Evolutionary conservation across 1,284 basidiomycete species (phyloP), one percentile per base, ranked within the genome.

Genomic region (Cryptococcus floricola): DNA sequence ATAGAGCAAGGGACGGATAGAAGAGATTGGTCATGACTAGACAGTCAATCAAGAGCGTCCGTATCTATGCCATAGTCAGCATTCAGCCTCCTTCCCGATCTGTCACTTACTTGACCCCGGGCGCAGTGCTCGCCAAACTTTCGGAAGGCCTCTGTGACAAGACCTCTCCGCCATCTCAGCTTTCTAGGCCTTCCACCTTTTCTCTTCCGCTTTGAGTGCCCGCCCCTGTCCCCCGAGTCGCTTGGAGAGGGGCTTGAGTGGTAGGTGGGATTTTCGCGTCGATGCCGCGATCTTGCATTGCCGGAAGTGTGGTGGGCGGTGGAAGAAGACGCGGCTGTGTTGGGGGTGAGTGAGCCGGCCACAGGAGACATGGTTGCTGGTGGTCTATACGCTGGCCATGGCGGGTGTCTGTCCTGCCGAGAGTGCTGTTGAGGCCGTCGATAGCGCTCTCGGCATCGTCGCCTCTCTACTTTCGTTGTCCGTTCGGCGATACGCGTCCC

Each of bases 21-120:
- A 95, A 90, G 50, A 98, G 85, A 42, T 90, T 92, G 47, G 93
- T 95, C 79, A 98, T 97, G 68, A 98, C 90, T 58, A 97, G 83
- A 57, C 89, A 88, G 55, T 91, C 95, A 58, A 96, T 87, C 60
- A 98, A 83, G 66, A 98, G 87, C 38, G 96, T 88, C 52, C 92
- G 86, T 54, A 95, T 94, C 80, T 96, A 73, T n/a, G 38, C 18
- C 50, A 44, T 25, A 27, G 19, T 38, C 42, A 27, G 39, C 28
- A 34, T 27, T 25, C 18, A 55, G 48, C 49, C 18, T 4, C 16
- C 14, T 19, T 39, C 14, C 13, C 23, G 44, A 42, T 28, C 43
- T 46, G 39, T 18, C 68, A 51, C 49, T n/a, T 23, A 76, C 76
- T 58, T 77, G 76, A 66, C 76, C 76, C 43, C 76, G 57, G 0